Evolutionary conservation across 768 basidiomycete species (phyloP), one percentile per base, ranked within the genome.

Genomic region (Lactarius hengduanensis): DNA sequence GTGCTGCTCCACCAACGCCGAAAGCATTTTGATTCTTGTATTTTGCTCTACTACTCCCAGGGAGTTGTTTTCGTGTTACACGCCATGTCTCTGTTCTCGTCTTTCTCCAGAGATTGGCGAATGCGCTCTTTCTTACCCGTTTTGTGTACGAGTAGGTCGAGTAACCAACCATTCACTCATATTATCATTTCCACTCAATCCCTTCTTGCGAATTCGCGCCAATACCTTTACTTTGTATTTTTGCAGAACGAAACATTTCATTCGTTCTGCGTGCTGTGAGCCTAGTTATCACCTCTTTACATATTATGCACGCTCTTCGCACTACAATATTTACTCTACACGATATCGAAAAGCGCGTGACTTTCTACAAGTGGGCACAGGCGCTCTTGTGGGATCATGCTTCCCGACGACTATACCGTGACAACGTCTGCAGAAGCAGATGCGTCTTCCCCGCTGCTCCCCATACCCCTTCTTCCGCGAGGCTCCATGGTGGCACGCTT

Each of bases 21-120:
- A 66, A 71, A 54, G 70, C 70, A 3, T 36, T 71, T 40, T 71
- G 62, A 56, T 20, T 26, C n/a, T 22, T 55, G 43, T 56, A 63
- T 26, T 41, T 36, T 43, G 28, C 43, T 50, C 41, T 26, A 9
- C 45, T 53, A 53, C 50, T 53, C 50, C 50, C 26, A 13, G 57
- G 32, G 63, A 60, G 50, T 38, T 41, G 15, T 38, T 50, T 47
- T 30, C 28, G 30, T 67, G 20, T 34, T 32, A 30, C 56, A 11
- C 22, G 43, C 50, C 26, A 34, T 15, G 38, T 61, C 59, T 57
- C 60, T 16, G 22, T 26, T 55, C 26, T 26, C 20, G 10, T 26
- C 16, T 36, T 34, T 53, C 15, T 47, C 26, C 28, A 50, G 67
- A 66, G 60, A 62, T 40, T 20, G 34, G 56, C 63, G 22, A 22